phyloP scores from a whole-genome alignment of 371 early-diverging fungal species.

The Mortierella sp. region DNA sequence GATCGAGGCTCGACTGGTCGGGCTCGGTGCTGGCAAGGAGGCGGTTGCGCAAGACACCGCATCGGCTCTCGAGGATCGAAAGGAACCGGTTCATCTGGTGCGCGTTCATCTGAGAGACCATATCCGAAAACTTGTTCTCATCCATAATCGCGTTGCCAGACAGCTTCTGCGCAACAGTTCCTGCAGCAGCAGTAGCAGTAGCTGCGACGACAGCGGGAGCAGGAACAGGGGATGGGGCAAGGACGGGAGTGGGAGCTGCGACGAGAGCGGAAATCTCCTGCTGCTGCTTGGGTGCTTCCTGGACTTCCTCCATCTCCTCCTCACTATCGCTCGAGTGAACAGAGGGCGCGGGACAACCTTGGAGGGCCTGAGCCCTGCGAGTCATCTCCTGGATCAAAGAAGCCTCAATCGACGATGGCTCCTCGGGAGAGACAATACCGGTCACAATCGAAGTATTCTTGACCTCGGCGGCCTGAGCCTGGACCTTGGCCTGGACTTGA shows the following conservation, averaged over 20 bases:
- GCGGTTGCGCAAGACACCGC: slow-evolving; percentile 43
- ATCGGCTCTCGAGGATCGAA: slow-evolving; percentile 62
- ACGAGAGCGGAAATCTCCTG: background rate
- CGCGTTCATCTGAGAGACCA: slow-evolving; percentile 65
- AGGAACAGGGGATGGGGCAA: background rate
- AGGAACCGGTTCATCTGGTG: slow-evolving; percentile 69
- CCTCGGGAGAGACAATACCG: slow-evolving; percentile 11
- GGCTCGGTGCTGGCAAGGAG: slow-evolving; percentile 49
- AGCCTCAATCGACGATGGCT: slow-evolving; percentile 21
- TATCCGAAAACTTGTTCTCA: slow-evolving; percentile 60
- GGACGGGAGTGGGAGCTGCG: background rate
- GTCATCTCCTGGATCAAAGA: slow-evolving; percentile 42
- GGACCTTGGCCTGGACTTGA: slow-evolving; percentile 49
- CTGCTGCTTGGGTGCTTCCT: slow-evolving; percentile 12
- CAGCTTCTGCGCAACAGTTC: slow-evolving; percentile 19
- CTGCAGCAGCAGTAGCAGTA: background rate
- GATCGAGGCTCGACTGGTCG: slow-evolving; percentile 39
- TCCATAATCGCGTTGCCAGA: slow-evolving; percentile 55
- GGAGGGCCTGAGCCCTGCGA: slow-evolving; percentile 30
- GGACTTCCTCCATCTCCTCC: slow-evolving; percentile 22
- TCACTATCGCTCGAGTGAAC: slow-evolving; percentile 51
- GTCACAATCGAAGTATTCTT: slow-evolving; percentile 19
- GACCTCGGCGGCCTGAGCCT: slow-evolving; percentile 29
- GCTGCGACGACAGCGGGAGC: background rate
- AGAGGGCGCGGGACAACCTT: slow-evolving; percentile 11